Evolutionary conservation across 495 filamentous ascomycete genomes (phyloP).

Genomic region (Massariosphaeria phaeospora): DNA sequence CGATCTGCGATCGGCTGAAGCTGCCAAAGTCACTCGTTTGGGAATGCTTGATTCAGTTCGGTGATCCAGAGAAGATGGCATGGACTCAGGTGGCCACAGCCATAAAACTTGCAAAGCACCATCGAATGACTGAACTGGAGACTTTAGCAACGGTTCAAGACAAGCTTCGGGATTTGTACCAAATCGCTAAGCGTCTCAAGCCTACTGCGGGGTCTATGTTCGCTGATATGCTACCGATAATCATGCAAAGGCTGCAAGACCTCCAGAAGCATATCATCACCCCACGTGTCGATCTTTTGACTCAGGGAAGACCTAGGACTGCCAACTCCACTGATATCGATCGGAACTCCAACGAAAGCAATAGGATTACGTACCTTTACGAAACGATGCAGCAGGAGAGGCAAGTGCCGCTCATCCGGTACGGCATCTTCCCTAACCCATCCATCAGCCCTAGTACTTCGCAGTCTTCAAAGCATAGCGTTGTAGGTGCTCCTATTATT

Average conservation of each 20-base stretch:
- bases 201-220: background rate
- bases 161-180: background rate
- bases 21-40: background rate
- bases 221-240: background rate
- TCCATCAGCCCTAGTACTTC: background rate
- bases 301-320: background rate
- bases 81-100: slow-evolving; percentile 2
- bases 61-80: slow-evolving; percentile 4
- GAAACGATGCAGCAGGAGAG: slow-evolving; percentile 9
- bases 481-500: background rate
- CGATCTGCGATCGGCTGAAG: slow-evolving; percentile 1
- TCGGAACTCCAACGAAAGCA: background rate
- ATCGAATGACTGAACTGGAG: background rate
- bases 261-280: no score
- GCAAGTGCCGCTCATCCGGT: slow-evolving; percentile 11
- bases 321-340: background rate
- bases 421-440: slow-evolving; percentile 10
- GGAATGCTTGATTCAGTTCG: background rate
- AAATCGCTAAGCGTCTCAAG: background rate
- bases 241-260: no score
- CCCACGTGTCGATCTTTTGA: no score
- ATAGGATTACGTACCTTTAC: slow-evolving; percentile 4
- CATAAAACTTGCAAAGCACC: background rate
- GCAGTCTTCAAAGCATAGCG: background rate
- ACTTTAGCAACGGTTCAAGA: background rate